These are phyloP conservation scores for Alternaria ethzedia DNA, from an alignment of 2,329 filamentous ascomycete species.

Conservation along the genomic window DNA sequence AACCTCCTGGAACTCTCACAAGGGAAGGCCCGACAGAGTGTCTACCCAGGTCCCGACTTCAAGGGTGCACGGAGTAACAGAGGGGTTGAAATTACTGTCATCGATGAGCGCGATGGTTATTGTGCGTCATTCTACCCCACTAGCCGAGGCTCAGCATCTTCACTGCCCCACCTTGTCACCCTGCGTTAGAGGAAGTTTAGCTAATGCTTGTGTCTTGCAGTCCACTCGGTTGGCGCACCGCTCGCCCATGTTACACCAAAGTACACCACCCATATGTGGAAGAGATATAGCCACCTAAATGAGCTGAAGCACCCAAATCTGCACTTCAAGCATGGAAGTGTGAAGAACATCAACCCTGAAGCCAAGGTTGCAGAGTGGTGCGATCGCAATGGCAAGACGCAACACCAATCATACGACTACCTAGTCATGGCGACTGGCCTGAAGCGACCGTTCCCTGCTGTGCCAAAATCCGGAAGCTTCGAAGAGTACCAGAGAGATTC, in stretches of 20 bases:
- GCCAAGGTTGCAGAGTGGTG: constrained; percentile 65
- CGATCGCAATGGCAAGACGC: constrained; percentile 56
- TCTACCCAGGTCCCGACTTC: constrained; percentile 45
- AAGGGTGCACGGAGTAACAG: constrained; percentile 52
- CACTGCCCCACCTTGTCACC: constrained; percentile 10
- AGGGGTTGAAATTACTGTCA: constrained; percentile 72
- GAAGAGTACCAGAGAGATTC: constrained; percentile 70
- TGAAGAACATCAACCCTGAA: constrained; percentile 65
- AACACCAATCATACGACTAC: constrained; percentile 68
- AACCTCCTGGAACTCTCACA: constrained; percentile 71
- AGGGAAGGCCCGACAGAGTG: constrained; percentile 59
- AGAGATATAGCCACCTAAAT: constrained; percentile 69
- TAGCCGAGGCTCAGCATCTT: constrained; percentile 23
- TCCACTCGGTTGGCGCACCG: constrained; percentile 77
- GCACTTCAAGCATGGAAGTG: constrained; percentile 69
- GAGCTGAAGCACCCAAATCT: constrained; percentile 69
- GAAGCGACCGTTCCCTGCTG: constrained; percentile 72
- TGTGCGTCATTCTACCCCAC: constrained; percentile 60
- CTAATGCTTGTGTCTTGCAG: constrained; percentile 52
- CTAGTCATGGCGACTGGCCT: constrained; percentile 76
- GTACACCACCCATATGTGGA: constrained; percentile 73
- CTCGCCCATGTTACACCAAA: constrained; percentile 69
- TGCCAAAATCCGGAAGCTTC: constrained; percentile 69
- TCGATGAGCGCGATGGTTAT: constrained; percentile 83
- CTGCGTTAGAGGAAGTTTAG: constrained; percentile 12